Conservation (phyloP, 495 filamentous ascomycete genomes). For the Lophiotrema nucula region DNA sequence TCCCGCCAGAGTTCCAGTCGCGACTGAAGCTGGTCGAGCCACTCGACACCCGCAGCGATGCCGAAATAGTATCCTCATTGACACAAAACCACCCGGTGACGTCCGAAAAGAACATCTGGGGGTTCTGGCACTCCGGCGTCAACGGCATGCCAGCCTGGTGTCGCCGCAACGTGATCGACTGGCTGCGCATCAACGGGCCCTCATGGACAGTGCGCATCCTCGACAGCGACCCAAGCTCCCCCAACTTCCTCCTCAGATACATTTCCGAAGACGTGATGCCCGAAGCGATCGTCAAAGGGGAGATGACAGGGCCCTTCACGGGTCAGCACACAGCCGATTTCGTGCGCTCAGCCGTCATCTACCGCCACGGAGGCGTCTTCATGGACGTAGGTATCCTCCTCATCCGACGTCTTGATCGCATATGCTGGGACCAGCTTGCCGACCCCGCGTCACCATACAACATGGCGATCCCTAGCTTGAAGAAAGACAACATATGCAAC, state of each 20-base stretch:
- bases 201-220: conserved; percentile 33
- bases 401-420: conserved; percentile 44
- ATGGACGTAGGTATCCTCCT: conserved; percentile 44
- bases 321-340: conserved; percentile 43
- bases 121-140: conserved; percentile 46
- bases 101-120: conserved; percentile 50
- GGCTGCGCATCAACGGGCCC: conserved; percentile 29
- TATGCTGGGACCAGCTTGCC: conserved; percentile 46
- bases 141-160: conserved; percentile 42
- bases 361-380: conserved; percentile 44
- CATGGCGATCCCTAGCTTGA: conserved; percentile 39
- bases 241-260: conserved; percentile 34
- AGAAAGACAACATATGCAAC: conserved; percentile 40
- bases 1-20: conserved; percentile 13
- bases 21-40: conserved; percentile 7
- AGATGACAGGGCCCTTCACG: conserved; percentile 40
- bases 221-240: conserved; percentile 22
- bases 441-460: conserved; percentile 42
- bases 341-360: conserved; percentile 42
- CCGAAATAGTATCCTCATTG: conserved; percentile 30
- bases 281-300: conserved; percentile 39
- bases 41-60: conserved; percentile 24
- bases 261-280: conserved; percentile 38
- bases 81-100: conserved; percentile 30
- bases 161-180: conserved; percentile 38